These are phyloP conservation scores for Teratosphaeria destructans DNA, from an alignment of 2,329 filamentous ascomycete genomes.

Conservation along the genomic window DNA sequence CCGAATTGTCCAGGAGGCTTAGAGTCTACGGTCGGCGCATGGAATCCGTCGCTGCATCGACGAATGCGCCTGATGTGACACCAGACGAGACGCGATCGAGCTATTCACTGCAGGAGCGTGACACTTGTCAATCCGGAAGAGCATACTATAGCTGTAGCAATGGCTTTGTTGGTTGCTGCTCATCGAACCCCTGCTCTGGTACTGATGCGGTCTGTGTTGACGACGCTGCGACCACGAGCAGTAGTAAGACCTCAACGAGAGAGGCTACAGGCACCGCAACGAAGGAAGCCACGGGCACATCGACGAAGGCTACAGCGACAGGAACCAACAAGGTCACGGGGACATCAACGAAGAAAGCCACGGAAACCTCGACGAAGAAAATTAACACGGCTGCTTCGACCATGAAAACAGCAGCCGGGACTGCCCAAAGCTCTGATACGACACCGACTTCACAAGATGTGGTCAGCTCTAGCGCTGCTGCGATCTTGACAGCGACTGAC, in stretches of 20 bases:
- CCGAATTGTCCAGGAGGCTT: neutral
- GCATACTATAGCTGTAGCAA: slow-evolving; percentile 15
- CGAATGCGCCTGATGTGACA: neutral
- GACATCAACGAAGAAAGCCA: neutral
- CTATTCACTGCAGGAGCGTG: neutral
- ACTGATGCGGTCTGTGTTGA: slow-evolving; percentile 2
- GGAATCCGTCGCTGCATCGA: neutral
- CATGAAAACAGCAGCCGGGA: neutral
- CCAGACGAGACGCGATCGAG: neutral
- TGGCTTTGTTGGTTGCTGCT: slow-evolving; percentile 20
- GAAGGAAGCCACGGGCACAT: neutral
- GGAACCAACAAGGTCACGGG: neutral
- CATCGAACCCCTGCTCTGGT: slow-evolving; percentile 15
- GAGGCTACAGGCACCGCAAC: slow-evolving; percentile 8
- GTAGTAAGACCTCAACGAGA: neutral
- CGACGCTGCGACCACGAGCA: neutral
- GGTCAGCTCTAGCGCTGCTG: neutral
- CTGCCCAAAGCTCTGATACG: neutral
- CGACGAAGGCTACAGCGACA: neutral
- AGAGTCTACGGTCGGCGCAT: neutral
- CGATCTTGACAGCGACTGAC: neutral
- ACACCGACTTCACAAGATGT: neutral
- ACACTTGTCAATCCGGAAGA: slow-evolving; percentile 9
- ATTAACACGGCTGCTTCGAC: neutral
- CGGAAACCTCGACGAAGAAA: neutral